Evolutionary conservation across 768 basidiomycete genomes (phyloP), one percentile per base, ranked within the genome.

Genomic region (Chlorophyllum brunneum): DNA sequence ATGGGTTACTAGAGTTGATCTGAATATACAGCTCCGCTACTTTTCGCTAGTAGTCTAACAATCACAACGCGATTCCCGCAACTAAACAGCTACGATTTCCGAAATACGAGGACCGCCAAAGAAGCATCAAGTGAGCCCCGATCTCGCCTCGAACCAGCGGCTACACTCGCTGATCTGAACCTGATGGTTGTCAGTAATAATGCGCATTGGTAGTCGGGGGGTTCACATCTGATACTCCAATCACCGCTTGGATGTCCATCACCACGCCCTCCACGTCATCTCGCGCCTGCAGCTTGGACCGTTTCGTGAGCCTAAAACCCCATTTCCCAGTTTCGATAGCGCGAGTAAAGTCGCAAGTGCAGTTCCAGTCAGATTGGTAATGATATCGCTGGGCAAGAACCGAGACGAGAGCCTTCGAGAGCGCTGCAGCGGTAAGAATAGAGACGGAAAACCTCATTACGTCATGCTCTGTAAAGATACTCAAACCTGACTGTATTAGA

Each of bases 391-490:
- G 41, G 8, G 66, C 63, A 8, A 83, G 62, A 7, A 71, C 64
- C 6, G 67, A 58, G 5, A 73, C 42, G 15, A 82, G 60, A 2
- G 75, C 71, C 2, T 80, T 73, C 6, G 79, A 60, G 1, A 87
- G 58, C 2, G 80, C 78, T 7, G 75, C 73, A 0, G 71, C 73
- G 0, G 85, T 82, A 10, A 86, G 72, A 11, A 80, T 59, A 11
- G 79, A 79, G 10, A 82, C 56, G 2, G 78, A 75, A 58, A 77
- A 82, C 41, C 67, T 72, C 48, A 82, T 62, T 39, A 82, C 66
- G 46, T 82, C 80, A 3, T 77, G 73, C 55, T 80, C 85, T 85
- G 42, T 15, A 46, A 34, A 26, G 45, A 33, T 22, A 13, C 9
- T 40, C 16, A 26, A 23, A 30, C 7, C 31, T 29, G 36, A 18